Evolutionary conservation across 164 flowering plant genomes (phyloP), one percentile per base, ranked within the genome.

Genomic region (Vitis cinerea): DNA sequence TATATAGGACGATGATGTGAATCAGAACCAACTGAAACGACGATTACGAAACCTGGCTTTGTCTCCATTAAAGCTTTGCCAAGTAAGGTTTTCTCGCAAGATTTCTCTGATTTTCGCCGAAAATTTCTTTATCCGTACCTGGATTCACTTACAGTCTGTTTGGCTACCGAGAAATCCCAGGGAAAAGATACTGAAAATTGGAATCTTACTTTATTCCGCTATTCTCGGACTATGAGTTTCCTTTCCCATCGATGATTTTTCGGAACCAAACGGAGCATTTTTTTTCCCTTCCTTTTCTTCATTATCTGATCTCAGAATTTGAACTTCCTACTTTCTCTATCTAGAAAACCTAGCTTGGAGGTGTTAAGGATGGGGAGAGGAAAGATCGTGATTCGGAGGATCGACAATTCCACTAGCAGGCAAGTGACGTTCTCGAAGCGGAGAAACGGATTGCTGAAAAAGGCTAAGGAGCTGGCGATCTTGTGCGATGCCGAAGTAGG

Each of bases 351-450:
- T 61, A 59, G 37, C 2, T 17, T 2, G 23, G 47, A 59, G 10
- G 14, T 23, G 50, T 2, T 27, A 10, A 44, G 58, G 52, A 80
- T 80, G 83, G 83, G 80, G 64, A 80, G 83, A 55, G 83, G 83
- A 6, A 77, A 77, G 66, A 80, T 80, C 59, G 80, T 72, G 71
- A 80, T 80, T 30, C 60, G 76, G 58, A 77, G 83, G 76, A 80
- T 80, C 11, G 83, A 80, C 47, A 80, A 80, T 63, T 77, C 83
- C 50, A 74, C 83, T 61, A 77, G 80, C 76, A 67, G 80, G 58
- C 80, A 80, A 68, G 83, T 77, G 57, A 80, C 83, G 49, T 80
- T 80, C 62, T 80, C 83, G 64, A 80, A 80, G 74, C 19, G 83
- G 30, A 73, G 83, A 62, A 80, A 66, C 15, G 83, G 83, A 19